Evolutionary conservation across 2,329 filamentous ascomycete genomes (phyloP), one percentile per base, ranked within the genome.

Genomic region (Aspergillus hortae): DNA sequence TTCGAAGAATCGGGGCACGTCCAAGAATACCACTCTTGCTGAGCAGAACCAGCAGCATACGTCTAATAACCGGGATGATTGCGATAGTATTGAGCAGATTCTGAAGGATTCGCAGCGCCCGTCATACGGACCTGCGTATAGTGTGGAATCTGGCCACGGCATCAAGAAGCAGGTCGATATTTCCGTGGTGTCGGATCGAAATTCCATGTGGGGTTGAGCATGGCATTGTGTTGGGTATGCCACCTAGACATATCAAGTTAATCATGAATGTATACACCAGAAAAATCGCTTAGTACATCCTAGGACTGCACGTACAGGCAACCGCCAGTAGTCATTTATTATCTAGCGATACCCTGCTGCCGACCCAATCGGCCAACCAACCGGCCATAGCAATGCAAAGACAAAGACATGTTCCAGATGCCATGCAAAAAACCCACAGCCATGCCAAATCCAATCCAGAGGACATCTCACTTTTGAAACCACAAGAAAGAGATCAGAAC

Each of bases 121-220:
- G 19, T 56, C 56, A 5, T 47, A 50, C 12, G 46, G 52, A 30
- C 43, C 27, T 9, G 27, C 27, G 9, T 30, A 10, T 30, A 11
- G 7, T 30, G 27, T 30, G 7, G 27, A 49, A 23, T 47, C 49
- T n/a, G 25, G 52, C 4, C 46, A 49, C 0, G 64, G 62, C 3
- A 67, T 67, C 11, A 64, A 56, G 23, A 67, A 67, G 36, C 63
- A 67, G 51, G 57, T 67, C 2, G 65, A 67, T 14, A 64, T 67
- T 12, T 56, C 55, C 14, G 58, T 64, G 27, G 27, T 30, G 27
- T 30, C 27, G 27, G 27, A 30, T 30, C 27, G 27, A 30, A 30
- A 30, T 30, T 30, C 27, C 27, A 11, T 11, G 27, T 30, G 27
- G 27, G 7, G 7, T 30, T 30, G 7, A 30, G 23, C 23, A 23